These are phyloP conservation scores for Hylodesmum podocarpum DNA, from an alignment of 306 rosid genomes.

Conservation along the genomic window DNA sequence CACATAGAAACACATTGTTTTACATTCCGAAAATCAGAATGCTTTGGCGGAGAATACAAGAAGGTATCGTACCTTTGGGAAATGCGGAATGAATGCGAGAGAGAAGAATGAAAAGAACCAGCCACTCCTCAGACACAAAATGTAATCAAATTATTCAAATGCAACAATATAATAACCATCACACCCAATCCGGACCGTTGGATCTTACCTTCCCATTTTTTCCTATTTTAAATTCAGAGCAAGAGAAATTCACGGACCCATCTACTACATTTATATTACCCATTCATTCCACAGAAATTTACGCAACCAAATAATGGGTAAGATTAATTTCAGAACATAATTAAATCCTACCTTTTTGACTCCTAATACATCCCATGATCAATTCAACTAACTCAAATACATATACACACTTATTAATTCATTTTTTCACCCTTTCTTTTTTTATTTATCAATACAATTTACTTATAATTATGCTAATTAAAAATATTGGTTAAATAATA, in stretches of 20 bases:
- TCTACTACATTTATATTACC: neutral
- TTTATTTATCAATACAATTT: too few relatives aligned
- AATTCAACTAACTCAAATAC: too few relatives aligned
- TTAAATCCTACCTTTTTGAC: neutral
- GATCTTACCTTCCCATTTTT: constrained; percentile 6
- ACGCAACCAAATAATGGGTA: neutral
- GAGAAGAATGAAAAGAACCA: too few relatives aligned
- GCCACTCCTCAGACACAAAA: constrained; percentile 23
- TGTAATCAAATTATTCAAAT: constrained; percentile 27
- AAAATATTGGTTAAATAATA: too few relatives aligned
- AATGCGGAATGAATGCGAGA: neutral
- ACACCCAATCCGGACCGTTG: constrained; percentile 20
- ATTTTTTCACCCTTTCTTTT: too few relatives aligned
- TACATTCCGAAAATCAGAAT: neutral
- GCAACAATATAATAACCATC: constrained; percentile 35
- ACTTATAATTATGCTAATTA: too few relatives aligned
- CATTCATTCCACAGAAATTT: constrained; percentile 6
- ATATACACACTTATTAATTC: too few relatives aligned
- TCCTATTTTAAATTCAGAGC: neutral
- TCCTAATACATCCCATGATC: neutral
- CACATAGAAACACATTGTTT: too few relatives aligned
- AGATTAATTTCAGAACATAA: constrained; percentile 11
- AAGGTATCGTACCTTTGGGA: constrained; percentile 21
- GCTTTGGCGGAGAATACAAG: neutral
- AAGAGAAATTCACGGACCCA: constrained; percentile 33